Evolutionary conservation across 306 rosid genomes (phyloP).

Genomic region (Gastrolobium bilobum): DNA sequence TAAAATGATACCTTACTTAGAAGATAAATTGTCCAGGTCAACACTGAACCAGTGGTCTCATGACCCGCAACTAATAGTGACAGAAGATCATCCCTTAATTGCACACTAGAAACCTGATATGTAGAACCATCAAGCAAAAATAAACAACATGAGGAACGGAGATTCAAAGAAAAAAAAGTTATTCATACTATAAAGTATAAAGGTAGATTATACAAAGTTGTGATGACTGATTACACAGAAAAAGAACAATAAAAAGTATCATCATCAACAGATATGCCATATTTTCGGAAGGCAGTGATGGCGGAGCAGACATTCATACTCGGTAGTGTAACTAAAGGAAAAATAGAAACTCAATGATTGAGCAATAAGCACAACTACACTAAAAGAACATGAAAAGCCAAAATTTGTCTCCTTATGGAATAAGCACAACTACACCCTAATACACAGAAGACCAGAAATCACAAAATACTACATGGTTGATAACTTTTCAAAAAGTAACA

Average conservation of each 20-base stretch:
- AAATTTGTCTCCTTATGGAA: background rate
- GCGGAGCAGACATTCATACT: background rate
- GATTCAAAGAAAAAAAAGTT: background rate
- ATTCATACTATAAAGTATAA: background rate
- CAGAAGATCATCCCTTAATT: constrained; percentile 92
- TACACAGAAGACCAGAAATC: background rate
- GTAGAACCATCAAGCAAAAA: constrained; percentile 40
- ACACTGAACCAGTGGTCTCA: constrained; percentile 92
- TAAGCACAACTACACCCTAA: no score
- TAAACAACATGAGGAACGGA: constrained; percentile 30
- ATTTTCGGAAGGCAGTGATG: constrained; percentile 11
- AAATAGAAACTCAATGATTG: constrained; percentile 27
- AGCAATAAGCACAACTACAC: constrained; percentile 6
- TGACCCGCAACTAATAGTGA: constrained; percentile 97
- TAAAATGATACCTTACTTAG: constrained; percentile 84
- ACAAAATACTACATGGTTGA: constrained; percentile 27
- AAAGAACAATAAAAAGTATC: background rate
- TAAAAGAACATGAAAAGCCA: constrained; percentile 17
- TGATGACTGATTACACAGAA: background rate
- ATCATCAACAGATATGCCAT: constrained; percentile 22
- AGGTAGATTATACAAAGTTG: background rate
- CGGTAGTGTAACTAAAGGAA: constrained; percentile 14
- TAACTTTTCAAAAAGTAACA: background rate
- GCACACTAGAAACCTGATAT: constrained; percentile 82
- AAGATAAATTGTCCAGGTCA: constrained; percentile 97